Percentiles rank a stretch among this genome's conserved stretches.
phyloP scores from a whole-genome alignment of 1,284 basidiomycete species.

The Irpex lacteus region DNA sequence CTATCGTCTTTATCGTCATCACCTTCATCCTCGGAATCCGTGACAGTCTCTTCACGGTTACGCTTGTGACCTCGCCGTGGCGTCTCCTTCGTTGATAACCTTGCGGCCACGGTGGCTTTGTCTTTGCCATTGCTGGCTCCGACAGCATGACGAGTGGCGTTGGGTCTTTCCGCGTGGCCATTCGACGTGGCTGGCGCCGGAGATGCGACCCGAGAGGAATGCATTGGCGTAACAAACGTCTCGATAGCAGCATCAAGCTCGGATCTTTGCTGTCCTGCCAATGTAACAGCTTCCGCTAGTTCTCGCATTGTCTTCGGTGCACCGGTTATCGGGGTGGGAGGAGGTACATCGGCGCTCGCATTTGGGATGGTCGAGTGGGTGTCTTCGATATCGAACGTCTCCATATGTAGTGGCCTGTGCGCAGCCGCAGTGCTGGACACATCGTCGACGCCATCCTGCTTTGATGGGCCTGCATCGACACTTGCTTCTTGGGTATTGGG shows the following conservation, averaged over 20 bases:
- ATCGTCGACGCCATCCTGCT: background rate
- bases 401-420: background rate
- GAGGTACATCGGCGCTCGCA: slow-evolving; percentile 14
- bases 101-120: background rate
- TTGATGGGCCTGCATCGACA: background rate
- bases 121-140: slow-evolving; percentile 6
- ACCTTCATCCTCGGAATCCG: slow-evolving; percentile 23
- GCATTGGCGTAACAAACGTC: no score
- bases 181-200: slow-evolving; percentile 1
- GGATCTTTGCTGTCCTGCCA: background rate
- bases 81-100: background rate
- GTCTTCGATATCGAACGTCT: slow-evolving; percentile 15
- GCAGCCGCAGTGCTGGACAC: background rate
- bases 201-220: slow-evolving; percentile 2
- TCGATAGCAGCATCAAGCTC: slow-evolving; percentile 1
- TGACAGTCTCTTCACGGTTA: slow-evolving; percentile 17
- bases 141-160: background rate
- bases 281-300: slow-evolving; percentile 48
- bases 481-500: background rate
- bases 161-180: background rate
- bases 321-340: slow-evolving; percentile 5
- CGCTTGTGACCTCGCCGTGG: slow-evolving; percentile 25
- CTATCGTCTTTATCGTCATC: slow-evolving; percentile 9
- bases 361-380: slow-evolving; percentile 30
- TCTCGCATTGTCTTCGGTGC: slow-evolving; percentile 64